Evolutionary conservation across 176 grass and related monocot species (phyloP), one percentile per base, ranked within the genome.

Genomic region (Hsuehochloa calcarea): DNA sequence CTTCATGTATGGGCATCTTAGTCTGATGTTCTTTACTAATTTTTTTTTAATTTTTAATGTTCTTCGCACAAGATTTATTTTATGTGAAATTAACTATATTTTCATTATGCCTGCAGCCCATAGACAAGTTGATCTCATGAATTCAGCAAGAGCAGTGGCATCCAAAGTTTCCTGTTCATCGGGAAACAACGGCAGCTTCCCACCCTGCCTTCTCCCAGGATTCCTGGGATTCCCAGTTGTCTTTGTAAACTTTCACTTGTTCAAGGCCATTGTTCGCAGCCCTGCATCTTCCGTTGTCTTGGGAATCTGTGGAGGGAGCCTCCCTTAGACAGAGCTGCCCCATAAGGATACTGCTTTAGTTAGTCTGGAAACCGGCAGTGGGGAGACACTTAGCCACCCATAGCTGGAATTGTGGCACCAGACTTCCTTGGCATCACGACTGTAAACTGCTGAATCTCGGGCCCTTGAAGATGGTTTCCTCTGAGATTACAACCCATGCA

Each of bases 71-170:
- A 87, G n/a, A 49, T 56, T 15, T 3, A 0, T n/a, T 1, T 64
- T 86, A 29, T 78, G 22, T 62, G 68, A 74, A 80, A 73, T 20
- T 87, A 84, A 90, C 60, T 63, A 17, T 59, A 26, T 41, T 78
- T 70, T 62, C 23, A 13, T 82, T 85, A 5, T 81, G 16, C 51
- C 43, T 82, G 82, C 86, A 99, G 91, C 77, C 94, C 67, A 83
- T 79, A 94, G 90, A 87, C 83, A 96, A 99, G 77, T 93, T 96
- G 86, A 86, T 92, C 90, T 94, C 87, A 99, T 99, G 96, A 92
- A 77, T 99, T 96, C 96, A 92, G 87, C 72, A 91, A 88, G 89
- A 79, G 92, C 91, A 78, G 64, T 94, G 82, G 84, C 77, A 99
- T 90, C 87, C 77, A 85, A 77, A 82, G 96, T 99, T 99, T 99